Evolutionary conservation across 2,329 filamentous ascomycete species (phyloP), one percentile per base, ranked within the genome.

Genomic region (Phoma herbarum): DNA sequence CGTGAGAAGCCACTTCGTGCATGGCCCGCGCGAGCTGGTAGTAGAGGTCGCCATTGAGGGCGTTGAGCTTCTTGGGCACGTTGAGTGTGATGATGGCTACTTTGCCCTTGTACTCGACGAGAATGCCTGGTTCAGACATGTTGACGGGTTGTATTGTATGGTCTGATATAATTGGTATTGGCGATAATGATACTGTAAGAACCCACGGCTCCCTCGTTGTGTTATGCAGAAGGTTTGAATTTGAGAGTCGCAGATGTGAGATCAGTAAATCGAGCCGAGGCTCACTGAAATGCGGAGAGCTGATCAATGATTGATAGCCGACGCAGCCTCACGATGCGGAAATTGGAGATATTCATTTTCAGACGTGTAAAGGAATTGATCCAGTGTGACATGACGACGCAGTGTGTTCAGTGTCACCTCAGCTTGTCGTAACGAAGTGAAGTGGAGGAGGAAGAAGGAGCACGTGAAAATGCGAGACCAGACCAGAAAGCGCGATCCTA

Each of bases 41-140:
- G 82, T 97, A 98, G 50, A 88, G 84, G 61, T 85, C 80, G 70
- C 85, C 83, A 59, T 81, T 85, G 50, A 97, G 80, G 29, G 94
- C 92, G 77, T 96, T 96, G 77, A 98, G 91, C 81, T 97, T 97
- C 75, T 88, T 86, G 53, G 89, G 86, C 50, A 91, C 90, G 79
- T 93, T 89, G 74, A 99, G 88, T 18, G 92, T 97, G 77, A 99
- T 88, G 73, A 93, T 86, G 71, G 94, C 92, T 64, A 93, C 80
- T 59, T 88, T 88, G 76, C 86, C 89, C 68, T 83, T 81, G 76
- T 88, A 90, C 61, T 87, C 83, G 68, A 91, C 73, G 45, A 82
- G 83, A 59, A 89, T 82, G 49, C 78, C 75, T 62, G 85, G 77
- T 55, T 82, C 77, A 25, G 66, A 67, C 78, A 81, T 81, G 35